A percentile compares a stretch with the other conserved stretches of the same genome.
These are phyloP conservation scores for Kazachstania sp. DNA, from an alignment of 1,139 yeast species.

Conservation along the genomic window DNA sequence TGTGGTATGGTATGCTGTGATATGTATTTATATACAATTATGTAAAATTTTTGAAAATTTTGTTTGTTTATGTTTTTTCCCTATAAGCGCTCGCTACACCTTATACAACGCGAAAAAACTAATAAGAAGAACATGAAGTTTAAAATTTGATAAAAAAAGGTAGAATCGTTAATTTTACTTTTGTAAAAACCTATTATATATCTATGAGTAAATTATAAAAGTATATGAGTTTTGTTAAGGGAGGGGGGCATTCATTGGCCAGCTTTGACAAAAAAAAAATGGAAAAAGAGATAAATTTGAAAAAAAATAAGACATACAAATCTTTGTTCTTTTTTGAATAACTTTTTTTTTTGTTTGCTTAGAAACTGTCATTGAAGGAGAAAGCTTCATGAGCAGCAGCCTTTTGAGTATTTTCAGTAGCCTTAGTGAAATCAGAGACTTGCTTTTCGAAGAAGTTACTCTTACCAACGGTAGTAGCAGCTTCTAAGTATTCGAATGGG, in stretches of 20 bases:
- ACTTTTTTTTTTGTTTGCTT: slow-evolving; percentile 10
- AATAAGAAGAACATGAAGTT: neutral
- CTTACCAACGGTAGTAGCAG: slow-evolving; percentile 94
- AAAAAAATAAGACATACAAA: no score
- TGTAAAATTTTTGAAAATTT: neutral
- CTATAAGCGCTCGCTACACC: neutral
- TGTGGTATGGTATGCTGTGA: no score
- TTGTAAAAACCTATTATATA: neutral
- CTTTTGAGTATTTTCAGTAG: slow-evolving; percentile 32
- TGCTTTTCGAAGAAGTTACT: slow-evolving; percentile 98
- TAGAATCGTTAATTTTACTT: neutral
- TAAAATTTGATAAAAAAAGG: neutral
- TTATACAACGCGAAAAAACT: neutral
- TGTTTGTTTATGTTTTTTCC: neutral
- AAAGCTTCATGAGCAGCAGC: slow-evolving; percentile 40
- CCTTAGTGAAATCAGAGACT: slow-evolving; percentile 93
- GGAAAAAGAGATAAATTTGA: no score
- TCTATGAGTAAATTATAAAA: neutral
- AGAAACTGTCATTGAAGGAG: slow-evolving; percentile 46
- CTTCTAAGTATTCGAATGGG: slow-evolving; percentile 99
- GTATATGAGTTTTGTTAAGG: neutral
- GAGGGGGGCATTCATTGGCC: no score
- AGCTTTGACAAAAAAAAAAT: no score
- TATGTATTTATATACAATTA: neutral
- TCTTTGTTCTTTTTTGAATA: neutral